Conservation (phyloP, 441 rosid species). For the Aquilaria agallochum region DNA sequence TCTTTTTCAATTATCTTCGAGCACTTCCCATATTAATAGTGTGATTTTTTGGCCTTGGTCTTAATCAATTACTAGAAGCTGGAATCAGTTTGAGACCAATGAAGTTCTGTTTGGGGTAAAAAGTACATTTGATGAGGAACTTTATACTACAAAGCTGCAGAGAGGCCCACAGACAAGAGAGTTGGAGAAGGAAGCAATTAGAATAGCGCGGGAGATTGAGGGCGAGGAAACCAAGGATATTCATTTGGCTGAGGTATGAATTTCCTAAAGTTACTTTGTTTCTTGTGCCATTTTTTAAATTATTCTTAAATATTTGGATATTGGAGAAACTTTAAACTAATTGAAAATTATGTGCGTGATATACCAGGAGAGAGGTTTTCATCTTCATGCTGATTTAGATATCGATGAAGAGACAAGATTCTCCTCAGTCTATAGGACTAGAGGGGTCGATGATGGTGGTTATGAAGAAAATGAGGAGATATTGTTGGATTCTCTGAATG, state of each 20-base stretch:
- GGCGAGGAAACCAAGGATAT: conserved; percentile 84
- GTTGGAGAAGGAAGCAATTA: conserved; percentile 72
- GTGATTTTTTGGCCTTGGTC: conserved; percentile 13
- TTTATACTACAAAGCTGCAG: conserved; percentile 82
- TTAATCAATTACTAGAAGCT: conserved; percentile 39
- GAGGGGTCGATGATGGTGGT: conserved; percentile 67
- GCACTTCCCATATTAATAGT: neutral
- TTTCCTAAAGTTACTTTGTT: conserved; percentile 10
- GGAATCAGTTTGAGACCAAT: conserved; percentile 93
- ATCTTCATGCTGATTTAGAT: conserved; percentile 50
- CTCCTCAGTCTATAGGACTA: conserved; percentile 69
- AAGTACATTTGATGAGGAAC: conserved; percentile 85
- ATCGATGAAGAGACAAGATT: conserved; percentile 87
- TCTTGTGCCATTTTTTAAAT: conserved; percentile 6
- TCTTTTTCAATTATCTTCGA: neutral
- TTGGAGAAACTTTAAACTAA: too few species aligned
- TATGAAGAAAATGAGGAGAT: conserved; percentile 70
- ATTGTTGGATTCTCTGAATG: conserved; percentile 50
- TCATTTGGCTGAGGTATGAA: conserved; percentile 84
- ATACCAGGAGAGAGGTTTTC: conserved; percentile 83
- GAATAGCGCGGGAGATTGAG: conserved; percentile 94
- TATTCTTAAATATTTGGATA: neutral
- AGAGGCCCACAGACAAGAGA: conserved; percentile 63
- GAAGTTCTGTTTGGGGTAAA: conserved; percentile 71
- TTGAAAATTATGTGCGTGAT: conserved; percentile 6